These are phyloP conservation scores for Ophiobolus disseminans DNA, from an alignment of 2,329 filamentous ascomycete species.

Conservation along the genomic window DNA sequence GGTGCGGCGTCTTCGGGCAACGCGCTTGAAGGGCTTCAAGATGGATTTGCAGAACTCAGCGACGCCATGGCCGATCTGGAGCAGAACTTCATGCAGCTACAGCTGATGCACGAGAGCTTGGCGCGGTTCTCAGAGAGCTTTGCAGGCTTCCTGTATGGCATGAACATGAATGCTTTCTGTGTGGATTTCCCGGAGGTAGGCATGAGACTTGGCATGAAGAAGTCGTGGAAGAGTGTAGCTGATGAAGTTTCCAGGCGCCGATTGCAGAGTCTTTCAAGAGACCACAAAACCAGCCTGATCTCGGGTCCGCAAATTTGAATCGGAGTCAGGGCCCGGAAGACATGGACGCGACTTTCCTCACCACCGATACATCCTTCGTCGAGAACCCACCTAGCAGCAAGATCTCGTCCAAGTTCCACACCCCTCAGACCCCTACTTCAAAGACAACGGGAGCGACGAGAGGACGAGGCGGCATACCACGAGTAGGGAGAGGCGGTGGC, in stretches of 20 bases:
- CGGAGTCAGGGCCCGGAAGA: slow-evolving; percentile 50
- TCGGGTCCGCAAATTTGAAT: slow-evolving; percentile 27
- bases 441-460: slow-evolving; percentile 27
- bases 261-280: slow-evolving; percentile 79
- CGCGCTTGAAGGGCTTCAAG: slow-evolving; percentile 83
- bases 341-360: slow-evolving; percentile 87
- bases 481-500: slow-evolving; percentile 40
- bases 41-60: slow-evolving; percentile 88
- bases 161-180: slow-evolving; percentile 99
- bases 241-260: slow-evolving; percentile 66
- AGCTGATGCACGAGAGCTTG: slow-evolving; percentile 94
- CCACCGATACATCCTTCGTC: slow-evolving; percentile 89
- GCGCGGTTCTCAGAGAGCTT: slow-evolving; percentile 95
- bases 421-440: slow-evolving; percentile 40
- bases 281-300: slow-evolving; percentile 37
- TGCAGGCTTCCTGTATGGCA: slow-evolving; percentile 89
- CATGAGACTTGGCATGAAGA: neutral
- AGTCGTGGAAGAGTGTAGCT: neutral
- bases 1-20: slow-evolving; percentile 62
- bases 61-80: slow-evolving; percentile 96
- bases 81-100: slow-evolving; percentile 96
- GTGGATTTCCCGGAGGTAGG: slow-evolving; percentile 93
- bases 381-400: slow-evolving; percentile 75
- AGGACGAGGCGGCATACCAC: slow-evolving; percentile 46
- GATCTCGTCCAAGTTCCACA: slow-evolving; percentile 51